phyloP scores from a whole-genome alignment of 1,139 yeast species.

The Candida gigantensis region DNA sequence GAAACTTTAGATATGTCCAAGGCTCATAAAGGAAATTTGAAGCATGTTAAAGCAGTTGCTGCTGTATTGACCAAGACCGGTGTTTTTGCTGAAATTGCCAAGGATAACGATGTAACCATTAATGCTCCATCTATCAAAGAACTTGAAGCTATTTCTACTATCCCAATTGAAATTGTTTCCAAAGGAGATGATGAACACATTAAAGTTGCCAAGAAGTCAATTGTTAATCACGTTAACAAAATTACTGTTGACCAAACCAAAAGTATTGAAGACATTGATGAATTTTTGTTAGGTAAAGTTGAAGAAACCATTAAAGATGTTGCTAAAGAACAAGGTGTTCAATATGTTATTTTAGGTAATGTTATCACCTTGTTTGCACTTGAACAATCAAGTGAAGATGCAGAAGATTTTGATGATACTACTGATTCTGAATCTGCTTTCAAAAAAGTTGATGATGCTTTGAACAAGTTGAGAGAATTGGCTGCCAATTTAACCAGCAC shows the following conservation, averaged over 20 bases:
- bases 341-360: constrained; percentile 55
- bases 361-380: constrained; percentile 41
- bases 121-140: constrained; percentile 51
- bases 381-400: constrained; percentile 22
- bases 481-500: constrained; percentile 56
- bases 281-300: constrained; percentile 60
- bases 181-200: constrained; percentile 40
- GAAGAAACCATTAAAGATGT: constrained; percentile 45
- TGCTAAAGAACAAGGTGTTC: constrained; percentile 51
- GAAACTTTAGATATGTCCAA: constrained; percentile 78
- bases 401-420: constrained; percentile 43
- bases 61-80: constrained; percentile 60
- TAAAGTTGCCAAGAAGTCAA: constrained; percentile 55
- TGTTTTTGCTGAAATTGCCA: constrained; percentile 47
- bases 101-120: constrained; percentile 51
- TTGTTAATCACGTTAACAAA: constrained; percentile 72
- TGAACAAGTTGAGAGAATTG: constrained; percentile 58
- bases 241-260: constrained; percentile 68
- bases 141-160: constrained; percentile 24
- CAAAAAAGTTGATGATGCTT: constrained; percentile 45
- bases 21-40: constrained; percentile 80
- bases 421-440: constrained; percentile 37
- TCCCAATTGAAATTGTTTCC: constrained; percentile 46
- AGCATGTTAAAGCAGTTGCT: constrained; percentile 76
- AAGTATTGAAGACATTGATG: constrained; percentile 65